Evolutionary conservation across 306 rosid genomes (phyloP), one percentile per base, ranked within the genome.

Genomic region (Cicer pinnatifidum): DNA sequence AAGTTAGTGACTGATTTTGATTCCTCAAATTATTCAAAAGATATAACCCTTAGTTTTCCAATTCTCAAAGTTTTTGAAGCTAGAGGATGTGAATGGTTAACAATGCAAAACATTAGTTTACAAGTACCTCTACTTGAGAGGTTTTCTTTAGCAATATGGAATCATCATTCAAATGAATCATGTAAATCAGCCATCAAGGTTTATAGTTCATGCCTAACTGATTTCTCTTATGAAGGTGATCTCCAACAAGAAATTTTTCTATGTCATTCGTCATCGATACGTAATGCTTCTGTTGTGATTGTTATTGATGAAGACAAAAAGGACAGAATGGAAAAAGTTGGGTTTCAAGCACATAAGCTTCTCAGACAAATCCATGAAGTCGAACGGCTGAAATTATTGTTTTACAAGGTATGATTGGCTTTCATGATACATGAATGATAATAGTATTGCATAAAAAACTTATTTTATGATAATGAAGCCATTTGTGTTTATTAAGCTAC

Each of bases 201-300:
- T 65, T 47, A 8, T 47, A 64, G 78, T 48, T 68, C 58, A 2
- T 0, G n/a, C 38, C 52, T 77, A 10, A 77, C 48, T 1, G 77
- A 81, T 53, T 84, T 84, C 69, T 76, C 71, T 67, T 83, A 83
- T 60, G 74, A 76, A 77, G 84, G 87, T 11, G 82, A 83, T 80
- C 80, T 83, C 9, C 77, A 44, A 5, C 77, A 72, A 3, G 71
- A 72, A 1, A 46, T 83, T 9, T 0, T 67, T 61, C 73, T 83
- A 0, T 45, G 35, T 17, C 39, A 83, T 50, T 48, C 74, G 2
- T 40, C 71, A 1, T 80, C 54, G 1, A 45, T 83, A 60, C 57
- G n/a, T 13, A 53, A 47, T 41, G 82, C 87, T 23, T 80, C 87
- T 13, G 9, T 84, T 9, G 87, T 80, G 39, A 48, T 80, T 80